Evolutionary conservation across 1,139 yeast genomes (phyloP).

Genomic region (Arxiozyma bovina): DNA sequence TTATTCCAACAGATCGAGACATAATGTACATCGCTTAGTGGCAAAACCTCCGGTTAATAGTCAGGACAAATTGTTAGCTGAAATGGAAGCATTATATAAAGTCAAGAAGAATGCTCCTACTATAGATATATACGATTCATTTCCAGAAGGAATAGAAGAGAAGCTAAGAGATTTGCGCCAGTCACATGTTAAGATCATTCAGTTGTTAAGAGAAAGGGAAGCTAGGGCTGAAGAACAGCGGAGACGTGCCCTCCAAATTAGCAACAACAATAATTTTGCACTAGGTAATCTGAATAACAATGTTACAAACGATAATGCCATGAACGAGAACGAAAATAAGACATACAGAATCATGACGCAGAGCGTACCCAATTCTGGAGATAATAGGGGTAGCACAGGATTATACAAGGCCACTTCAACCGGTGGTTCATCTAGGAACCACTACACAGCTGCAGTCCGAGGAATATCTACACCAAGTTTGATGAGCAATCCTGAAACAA

Average conservation of each 20-base stretch:
- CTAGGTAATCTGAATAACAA: slow-evolving; percentile 1
- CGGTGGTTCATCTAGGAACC: not conserved
- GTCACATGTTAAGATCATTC: slow-evolving; percentile 52
- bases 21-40: slow-evolving; percentile 29
- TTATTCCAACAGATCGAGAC: not conserved
- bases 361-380: not conserved
- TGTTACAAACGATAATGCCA: slow-evolving; percentile 3
- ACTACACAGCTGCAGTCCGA: not conserved
- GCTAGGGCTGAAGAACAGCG: slow-evolving; percentile 13
- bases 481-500: slow-evolving; percentile 4
- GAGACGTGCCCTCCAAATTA: slow-evolving; percentile 10
- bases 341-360: not conserved
- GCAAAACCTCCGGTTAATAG: slow-evolving; percentile 46
- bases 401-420: not conserved
- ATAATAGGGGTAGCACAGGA: not conserved
- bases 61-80: slow-evolving; percentile 78
- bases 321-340: slow-evolving; percentile 2
- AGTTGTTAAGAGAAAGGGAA: slow-evolving; percentile 38
- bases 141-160: slow-evolving; percentile 52
- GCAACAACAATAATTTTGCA: slow-evolving; percentile 5
- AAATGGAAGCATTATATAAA: slow-evolving; percentile 71
- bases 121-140: slow-evolving; percentile 41
- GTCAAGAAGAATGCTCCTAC: slow-evolving; percentile 57
- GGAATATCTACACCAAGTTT: not conserved
- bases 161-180: slow-evolving; percentile 48